Percentiles rank a stretch among this genome's conserved stretches.
phyloP scores from a whole-genome alignment of 1,139 yeast species.

The Torulaspora pretoriensis region DNA sequence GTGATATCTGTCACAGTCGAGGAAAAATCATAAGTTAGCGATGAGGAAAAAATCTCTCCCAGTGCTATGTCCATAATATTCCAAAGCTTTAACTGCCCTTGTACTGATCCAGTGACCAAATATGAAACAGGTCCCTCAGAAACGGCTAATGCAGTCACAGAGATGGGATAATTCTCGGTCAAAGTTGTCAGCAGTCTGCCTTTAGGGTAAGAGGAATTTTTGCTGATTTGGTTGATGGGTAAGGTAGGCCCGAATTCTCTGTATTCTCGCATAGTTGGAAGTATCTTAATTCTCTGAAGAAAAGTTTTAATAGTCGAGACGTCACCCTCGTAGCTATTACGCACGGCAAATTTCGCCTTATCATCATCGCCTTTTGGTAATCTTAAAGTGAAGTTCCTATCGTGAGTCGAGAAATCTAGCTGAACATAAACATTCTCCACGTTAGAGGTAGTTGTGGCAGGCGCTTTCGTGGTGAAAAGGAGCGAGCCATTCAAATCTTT shows the following conservation, averaged over 20 bases:
- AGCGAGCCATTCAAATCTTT: constrained; percentile 35
- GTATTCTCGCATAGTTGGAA: constrained; percentile 56
- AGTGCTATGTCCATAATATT: constrained; percentile 62
- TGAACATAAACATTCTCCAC: constrained; percentile 64
- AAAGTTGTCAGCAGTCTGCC: constrained; percentile 60
- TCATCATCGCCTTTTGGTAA: constrained; percentile 1
- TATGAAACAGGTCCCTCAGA: constrained; percentile 58
- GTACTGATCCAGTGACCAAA: constrained; percentile 73
- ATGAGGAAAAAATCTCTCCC: constrained; percentile 59
- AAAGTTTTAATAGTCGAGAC: constrained; percentile 61
- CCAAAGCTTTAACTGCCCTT: constrained; percentile 75
- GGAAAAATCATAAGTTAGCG: constrained; percentile 46
- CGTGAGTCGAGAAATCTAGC: constrained; percentile 38
- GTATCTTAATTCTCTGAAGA: constrained; percentile 50
- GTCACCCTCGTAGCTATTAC: constrained; percentile 61
- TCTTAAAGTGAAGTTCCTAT: constrained; percentile 8
- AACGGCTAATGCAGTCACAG: constrained; percentile 53
- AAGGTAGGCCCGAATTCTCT: constrained; percentile 59
- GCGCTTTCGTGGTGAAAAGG: constrained; percentile 37
- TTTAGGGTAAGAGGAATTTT: constrained; percentile 33
- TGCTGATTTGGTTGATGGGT: constrained; percentile 24
- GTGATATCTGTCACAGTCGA: constrained; percentile 46
- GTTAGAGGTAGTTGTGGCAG: constrained; percentile 54
- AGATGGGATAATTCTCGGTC: constrained; percentile 48
- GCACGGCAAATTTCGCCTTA: constrained; percentile 26